Base-by-base conservation (phyloP, 208 protist genomes). In the Trypanosoma melophagium region DNA sequence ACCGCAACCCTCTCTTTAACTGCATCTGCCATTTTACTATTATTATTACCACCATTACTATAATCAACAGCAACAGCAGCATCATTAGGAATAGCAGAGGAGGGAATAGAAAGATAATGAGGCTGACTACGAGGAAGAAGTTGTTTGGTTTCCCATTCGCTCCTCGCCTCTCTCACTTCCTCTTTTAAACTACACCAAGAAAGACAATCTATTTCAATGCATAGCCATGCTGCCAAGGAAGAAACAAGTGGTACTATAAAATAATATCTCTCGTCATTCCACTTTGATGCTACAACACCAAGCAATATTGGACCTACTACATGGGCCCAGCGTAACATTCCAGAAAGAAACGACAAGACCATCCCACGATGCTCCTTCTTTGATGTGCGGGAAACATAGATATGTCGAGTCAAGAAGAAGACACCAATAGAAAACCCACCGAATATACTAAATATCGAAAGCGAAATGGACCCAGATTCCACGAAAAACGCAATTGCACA, bases 401-500 rank as follows among this genome's bases (percentile, higher is more conserved):
- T 89, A 77, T 94, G 87, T 0, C 86, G 86, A 22, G 87, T 59
- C 1, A 96, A 68, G 62, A 96, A 94, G 71, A 92, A 93, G 44
- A 71, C 76, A 13, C 90, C 87, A 35, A 84, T 77, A 9, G 86
- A 91, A 60, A 80, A 63, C 1, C 87, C 86, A 60, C 81, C 86
- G n/a, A 92, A 50, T 0, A 84, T 61, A 62, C 84, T 84, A 65
- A 85, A 96, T 31, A 63, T 8, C 3, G 58, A 51, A 21, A 92
- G 73, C 25, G 70, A 71, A 4, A 56, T 16, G 24, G 40, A 16
- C 49, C 51, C 75, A 9, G 54, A 47, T 8, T 31, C 8, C 19
- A 75, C 2, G 7, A 41, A 42, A 1, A 69, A 25, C 4, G 35
- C 63, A 22, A 84, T 59, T 7, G 45, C 35, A 28, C 82, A 70